Base-by-base conservation (phyloP, 169 alveolate genomes). In the Ichthyophthirius multifiliis region DNA sequence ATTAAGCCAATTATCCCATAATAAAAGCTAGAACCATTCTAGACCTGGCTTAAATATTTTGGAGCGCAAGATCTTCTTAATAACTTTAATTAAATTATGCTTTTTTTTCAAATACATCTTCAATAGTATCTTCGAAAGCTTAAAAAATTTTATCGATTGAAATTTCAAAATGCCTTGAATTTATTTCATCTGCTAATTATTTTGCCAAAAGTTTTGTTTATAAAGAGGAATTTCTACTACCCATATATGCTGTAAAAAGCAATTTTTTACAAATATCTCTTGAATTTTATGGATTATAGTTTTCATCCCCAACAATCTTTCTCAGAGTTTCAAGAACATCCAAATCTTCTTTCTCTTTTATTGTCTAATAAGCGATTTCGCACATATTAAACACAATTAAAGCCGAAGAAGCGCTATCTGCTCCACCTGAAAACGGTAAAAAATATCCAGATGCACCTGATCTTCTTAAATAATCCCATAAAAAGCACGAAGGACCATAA, bases 351-450 rank as follows among this genome's bases (percentile, higher is more conserved):
- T 43, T 55, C 15, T 48, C 71, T 15, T 23, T 16, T n/a, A 79
- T 85, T 6, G 67, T 73, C n/a, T 79, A 67, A 43, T 35, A 75
- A 5, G 83, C 84, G 39, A 77, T 18, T 7, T 78, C 16, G 13
- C 84, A 48, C 94, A 89, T 83, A 43, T 67, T 35, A 16, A 63
- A 83, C 3, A 89, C 90, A 15, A 80, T 76, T 12, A 83, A n/a
- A 15, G 94, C 91, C 43, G 84, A 76, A 12, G 94, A 65, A 3
- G 93, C 82, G 62, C 95, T 86, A 83, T 96, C 98, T 16, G 94
- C 89, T 0, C 98, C 98, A 12, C 98, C 98, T 15, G 97, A 93
- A 20, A 95, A 75, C 1, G 98, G 96, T 16, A 96, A 71, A 78
- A 95, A 94, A 79, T 91, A 95, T 0, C 98, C 98, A 7, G 43